Percentiles rank a stretch among this genome's conserved stretches.
phyloP scores from a whole-genome alignment of 2,329 filamentous ascomycete genomes.

The Trichocomaceae sp. region DNA sequence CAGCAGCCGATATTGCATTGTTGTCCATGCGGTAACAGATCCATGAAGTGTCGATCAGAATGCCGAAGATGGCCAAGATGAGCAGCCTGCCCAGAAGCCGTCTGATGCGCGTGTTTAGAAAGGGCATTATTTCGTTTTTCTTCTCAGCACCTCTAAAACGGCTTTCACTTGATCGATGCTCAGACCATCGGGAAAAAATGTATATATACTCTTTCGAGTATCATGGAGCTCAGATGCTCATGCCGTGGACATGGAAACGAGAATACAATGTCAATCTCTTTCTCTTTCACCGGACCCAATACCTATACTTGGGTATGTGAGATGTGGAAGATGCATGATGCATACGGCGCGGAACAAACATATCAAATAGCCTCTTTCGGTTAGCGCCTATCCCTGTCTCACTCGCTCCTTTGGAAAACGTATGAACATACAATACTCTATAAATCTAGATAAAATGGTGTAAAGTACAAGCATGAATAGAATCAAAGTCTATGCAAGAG shows the following conservation, averaged over 20 bases:
- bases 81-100: constrained; percentile 1
- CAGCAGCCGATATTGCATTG: not conserved
- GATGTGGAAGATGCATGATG: not conserved
- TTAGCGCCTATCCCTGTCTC: not conserved
- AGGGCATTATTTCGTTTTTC: not conserved
- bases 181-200: not conserved
- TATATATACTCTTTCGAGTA: not conserved
- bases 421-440: too few species aligned
- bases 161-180: not conserved
- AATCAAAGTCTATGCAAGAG: not conserved
- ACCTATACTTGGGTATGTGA: too few species aligned
- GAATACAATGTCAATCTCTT: too few species aligned
- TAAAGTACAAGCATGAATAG: not conserved
- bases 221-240: not conserved
- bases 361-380: not conserved
- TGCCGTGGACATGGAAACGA: not conserved
- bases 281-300: too few species aligned
- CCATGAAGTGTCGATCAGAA: not conserved
- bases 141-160: not conserved
- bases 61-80: not conserved
- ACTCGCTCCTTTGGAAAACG: too few species aligned
- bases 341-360: not conserved
- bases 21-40: not conserved
- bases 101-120: constrained; percentile 3
- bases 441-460: not conserved